These are phyloP conservation scores for Chaetomium cochliodes DNA, from an alignment of 495 filamentous ascomycete species.

Conservation along the genomic window DNA sequence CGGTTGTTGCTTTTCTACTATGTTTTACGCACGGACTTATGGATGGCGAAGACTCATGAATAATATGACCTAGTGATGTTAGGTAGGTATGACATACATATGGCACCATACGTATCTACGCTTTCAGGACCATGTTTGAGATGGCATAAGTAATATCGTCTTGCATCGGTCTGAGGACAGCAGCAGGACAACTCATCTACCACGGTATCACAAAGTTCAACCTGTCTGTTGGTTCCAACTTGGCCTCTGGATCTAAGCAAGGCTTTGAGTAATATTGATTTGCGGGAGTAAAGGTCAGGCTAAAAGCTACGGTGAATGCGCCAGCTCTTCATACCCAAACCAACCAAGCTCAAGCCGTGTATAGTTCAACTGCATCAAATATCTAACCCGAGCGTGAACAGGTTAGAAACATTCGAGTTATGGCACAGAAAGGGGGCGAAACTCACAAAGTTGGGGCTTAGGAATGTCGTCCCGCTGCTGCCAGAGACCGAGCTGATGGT, in stretches of 20 bases:
- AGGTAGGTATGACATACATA: no score
- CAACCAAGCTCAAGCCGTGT: conserved; percentile 23
- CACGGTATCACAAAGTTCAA: neutral
- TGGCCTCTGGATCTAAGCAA: no score
- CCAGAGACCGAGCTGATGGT: conserved; percentile 60
- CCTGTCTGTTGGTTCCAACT: neutral
- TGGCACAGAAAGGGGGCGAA: neutral
- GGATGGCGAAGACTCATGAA: no score
- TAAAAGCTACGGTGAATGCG: neutral
- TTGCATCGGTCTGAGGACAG: no score
- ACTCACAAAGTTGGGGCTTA: conserved; percentile 63
- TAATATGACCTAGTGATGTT: no score
- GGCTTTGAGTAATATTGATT: no score
- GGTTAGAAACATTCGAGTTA: neutral
- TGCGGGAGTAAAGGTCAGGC: no score
- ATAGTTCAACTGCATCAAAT: conserved; percentile 58
- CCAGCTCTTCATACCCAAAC: neutral
- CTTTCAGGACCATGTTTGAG: no score
- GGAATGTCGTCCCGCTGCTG: conserved; percentile 52
- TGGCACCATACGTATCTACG: no score
- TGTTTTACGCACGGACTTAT: no score
- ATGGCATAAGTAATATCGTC: no score
- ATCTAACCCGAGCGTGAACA: conserved; percentile 39
- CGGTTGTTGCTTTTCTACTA: no score
- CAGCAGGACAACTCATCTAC: neutral